Base-by-base conservation (phyloP, 2,329 filamentous ascomycete genomes). In the Ophiostoma novo-ulmi region DNA sequence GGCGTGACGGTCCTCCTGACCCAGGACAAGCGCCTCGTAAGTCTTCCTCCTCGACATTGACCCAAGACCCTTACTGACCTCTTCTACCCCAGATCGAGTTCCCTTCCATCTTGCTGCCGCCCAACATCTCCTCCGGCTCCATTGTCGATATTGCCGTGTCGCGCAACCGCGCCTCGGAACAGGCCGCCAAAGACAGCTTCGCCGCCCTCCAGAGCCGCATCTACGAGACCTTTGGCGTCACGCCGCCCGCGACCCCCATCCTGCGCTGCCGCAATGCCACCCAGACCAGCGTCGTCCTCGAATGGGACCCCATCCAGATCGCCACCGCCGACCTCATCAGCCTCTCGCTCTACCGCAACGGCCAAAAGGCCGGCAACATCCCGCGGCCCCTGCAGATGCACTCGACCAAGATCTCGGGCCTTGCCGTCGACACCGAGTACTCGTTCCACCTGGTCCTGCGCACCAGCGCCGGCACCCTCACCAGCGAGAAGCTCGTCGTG, bases 91-190 rank as follows among this genome's bases (percentile, higher is more conserved):
- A 98, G 94, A 98, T 99, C 79, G 95, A 99, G 80, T 99, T 99
- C 78, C 95, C 95, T 48, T 98, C 95, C 66, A 97, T 99, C 75
- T 91, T 99, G 68, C 89, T 99, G 20, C 95, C 95, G 1, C 91
- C 92, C 73, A 94, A 97, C 79, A 99, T 99, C 80, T 90, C 92
- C 73, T 97, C 93, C 20, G 95, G 95, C 76, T 96, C 92, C 79
- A 98, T 99, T 77, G 95, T 99, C 80, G 95, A 99, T 81, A 98
- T 99, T 80, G 93, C 93, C 73, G 95, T 99, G 75, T 85, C 90
- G 72, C 93, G 94, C 79, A 99, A 99, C 81, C 85, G 87, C 76
- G 82, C 84, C 70, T 92, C 94, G 72, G 95, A 99, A 82, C 80
- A 85, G 70, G 85, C 89, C 75, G 88, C 93, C 73, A 88, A 92